Base-by-base conservation (phyloP, 306 rosid species). In the Citrullus amarus region DNA sequence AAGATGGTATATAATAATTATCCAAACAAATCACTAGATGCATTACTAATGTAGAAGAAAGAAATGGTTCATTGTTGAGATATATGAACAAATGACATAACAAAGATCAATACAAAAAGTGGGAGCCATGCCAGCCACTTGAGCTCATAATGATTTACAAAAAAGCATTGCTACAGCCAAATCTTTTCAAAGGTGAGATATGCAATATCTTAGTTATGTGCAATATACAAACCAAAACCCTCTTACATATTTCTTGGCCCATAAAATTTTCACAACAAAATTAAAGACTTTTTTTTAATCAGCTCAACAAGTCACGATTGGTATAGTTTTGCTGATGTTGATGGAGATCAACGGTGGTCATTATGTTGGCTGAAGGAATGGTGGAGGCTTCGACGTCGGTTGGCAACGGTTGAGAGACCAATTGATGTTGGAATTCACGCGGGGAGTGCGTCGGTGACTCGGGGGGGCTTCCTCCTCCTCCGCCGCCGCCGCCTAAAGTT, bases 231-330 rank as follows among this genome's bases (percentile, higher is more conserved):
- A n/a, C 53, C 73, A 67, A 36, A 65, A 9, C 51, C 73, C 28
- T 3, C 1, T 7, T 9, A 9, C 2, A 9, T 39, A 4, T n/a
- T n/a, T 6, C 18, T 39, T 67, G 73, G 73, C 73, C 38, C 48
- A 66, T 65, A 6, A 17, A 30, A 36, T 0, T 28, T 61, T 36
- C 43, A 62, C 43, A 32, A 9, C 14, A 57, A 8, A 57, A 57
- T 25, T 20, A 11, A 57, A 59, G 3, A 59, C 0, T 28, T 60
- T 28, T 10, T 58, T 20, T 58, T 1, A 25, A 30, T 62, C 70
- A 87, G 54, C 8, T 81, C 55, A 86, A 82, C 76, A 86, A 85
- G 84, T 88, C 85, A 2, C 71, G 77, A 22, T 17, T 18, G 54
- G 63, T 18, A 18, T 51, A 43, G 6, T 48, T 28, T 6, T 44